Evolutionary conservation across 306 rosid genomes (phyloP), one percentile per base, ranked within the genome.

Genomic region (Medicago arabica): DNA sequence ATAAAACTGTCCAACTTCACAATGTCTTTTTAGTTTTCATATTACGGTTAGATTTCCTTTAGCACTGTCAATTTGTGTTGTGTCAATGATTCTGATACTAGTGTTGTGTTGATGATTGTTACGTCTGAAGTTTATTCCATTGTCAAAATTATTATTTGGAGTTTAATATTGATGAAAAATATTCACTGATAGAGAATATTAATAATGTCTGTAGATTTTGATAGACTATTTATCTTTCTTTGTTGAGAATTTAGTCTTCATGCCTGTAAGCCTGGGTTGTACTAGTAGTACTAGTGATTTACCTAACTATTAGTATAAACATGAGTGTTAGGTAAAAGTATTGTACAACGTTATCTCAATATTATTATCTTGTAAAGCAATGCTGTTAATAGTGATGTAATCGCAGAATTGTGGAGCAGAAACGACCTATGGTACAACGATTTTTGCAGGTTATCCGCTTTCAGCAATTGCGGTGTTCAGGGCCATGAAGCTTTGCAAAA

Each of bases 21-120:
- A 50, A 47, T 70, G 58, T 79, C 74, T 54, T 72, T 80, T 69
- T 55, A 43, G 39, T 53, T 75, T 66, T 21, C 23, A 49, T 47
- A 63, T 54, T 57, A 61, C 71, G 55, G 47, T 67, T 72, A 63
- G 80, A 55, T 67, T 31, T 79, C 9, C 85, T 64, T 55, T 73
- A 51, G 69, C 75, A 58, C 53, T 40, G 38, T 15, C 18, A 43
- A 31, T 77, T 14, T 31, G 40, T 57, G 51, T 61, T 61, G 65
- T 23, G 53, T 28, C 3, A 28, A 28, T 28, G 31, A 28, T 28
- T 28, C 4, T 28, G 31, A 28, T 28, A 3, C 31, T 28, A 28
- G 31, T 28, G 31, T 28, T 28, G 31, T 28, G 31, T 28, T 28
- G 0, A 28, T 1, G 31, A 28, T 28, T 28, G 31, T 28, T 28